Conservation (phyloP, 1,284 basidiomycete species). For the Takashimella koratensis region DNA sequence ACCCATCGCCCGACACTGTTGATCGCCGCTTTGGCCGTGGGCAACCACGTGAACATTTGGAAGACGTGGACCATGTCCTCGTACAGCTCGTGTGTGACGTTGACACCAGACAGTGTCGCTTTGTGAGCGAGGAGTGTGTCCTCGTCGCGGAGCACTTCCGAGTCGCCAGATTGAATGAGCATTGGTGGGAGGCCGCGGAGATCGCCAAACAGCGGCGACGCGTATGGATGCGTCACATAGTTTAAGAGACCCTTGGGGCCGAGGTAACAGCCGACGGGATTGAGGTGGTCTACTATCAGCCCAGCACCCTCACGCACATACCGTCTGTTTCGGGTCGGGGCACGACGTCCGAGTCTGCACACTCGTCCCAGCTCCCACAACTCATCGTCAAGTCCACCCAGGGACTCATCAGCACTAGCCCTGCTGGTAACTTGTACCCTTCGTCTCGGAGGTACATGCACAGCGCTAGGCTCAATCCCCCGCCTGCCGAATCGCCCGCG, state of each 20-base stretch:
- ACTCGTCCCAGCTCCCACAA: conserved; percentile 96
- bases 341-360: conserved; percentile 75
- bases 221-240: conserved; percentile 94
- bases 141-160: conserved; percentile 90
- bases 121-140: conserved; percentile 92
- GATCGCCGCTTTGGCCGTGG: conserved; percentile 68
- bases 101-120: conserved; percentile 78
- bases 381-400: conserved; percentile 96
- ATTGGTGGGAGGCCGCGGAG: conserved; percentile 82
- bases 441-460: conserved; percentile 91
- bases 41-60: conserved; percentile 79
- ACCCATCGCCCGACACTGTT: conserved; percentile 57
- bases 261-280: conserved; percentile 89
- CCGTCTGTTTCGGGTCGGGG: conserved; percentile 64
- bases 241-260: conserved; percentile 72
- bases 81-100: conserved; percentile 86
- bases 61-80: conserved; percentile 92
- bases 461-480: conserved; percentile 77
- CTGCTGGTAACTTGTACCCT: conserved; percentile 71
- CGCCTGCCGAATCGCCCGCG: conserved; percentile 90
- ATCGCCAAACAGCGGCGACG: conserved; percentile 91
- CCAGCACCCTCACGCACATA: conserved; percentile 21
- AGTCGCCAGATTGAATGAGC: conserved; percentile 89
- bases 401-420: conserved; percentile 81
- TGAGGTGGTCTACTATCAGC: conserved; percentile 66